Percentiles rank a stretch among this genome's conserved stretches.
Evolutionary conservation across 2,329 filamentous ascomycete genomes (phyloP).

Genomic region (Drechmeria coniospora): DNA sequence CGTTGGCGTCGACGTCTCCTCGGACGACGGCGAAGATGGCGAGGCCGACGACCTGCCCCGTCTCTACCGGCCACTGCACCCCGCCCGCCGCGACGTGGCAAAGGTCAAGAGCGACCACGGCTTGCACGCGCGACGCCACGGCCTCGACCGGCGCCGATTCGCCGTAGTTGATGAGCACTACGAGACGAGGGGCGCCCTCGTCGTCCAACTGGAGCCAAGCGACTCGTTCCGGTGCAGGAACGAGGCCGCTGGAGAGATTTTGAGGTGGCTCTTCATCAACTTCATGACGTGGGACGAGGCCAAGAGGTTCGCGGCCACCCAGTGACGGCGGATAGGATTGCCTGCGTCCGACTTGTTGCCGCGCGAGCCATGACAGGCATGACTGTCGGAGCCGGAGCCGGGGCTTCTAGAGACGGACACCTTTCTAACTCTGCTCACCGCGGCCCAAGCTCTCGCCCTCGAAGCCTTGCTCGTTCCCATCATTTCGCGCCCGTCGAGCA

Average conservation of each 20-base stretch:
- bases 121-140: neutral
- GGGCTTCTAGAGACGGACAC: too few species aligned
- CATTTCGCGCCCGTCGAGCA: too few species aligned
- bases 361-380: too few species aligned
- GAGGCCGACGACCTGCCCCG: neutral
- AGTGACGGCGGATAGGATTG: neutral
- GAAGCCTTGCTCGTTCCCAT: too few species aligned
- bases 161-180: conserved; percentile 2
- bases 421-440: too few species aligned
- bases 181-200: neutral
- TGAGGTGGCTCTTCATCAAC: conserved; percentile 3
- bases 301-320: conserved; percentile 1
- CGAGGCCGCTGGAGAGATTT: conserved; percentile 2
- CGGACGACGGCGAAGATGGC: neutral
- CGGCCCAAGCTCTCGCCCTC: too few species aligned
- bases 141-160: neutral
- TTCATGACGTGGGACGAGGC: conserved; percentile 4
- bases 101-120: conserved; percentile 1
- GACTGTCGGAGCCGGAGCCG: too few species aligned
- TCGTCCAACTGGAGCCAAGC: conserved; percentile 1
- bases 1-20: neutral
- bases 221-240: conserved; percentile 3
- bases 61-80: neutral
- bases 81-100: neutral
- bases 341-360: too few species aligned